Conservation (phyloP, 305 asterid species). For the Solanum chacoense region DNA sequence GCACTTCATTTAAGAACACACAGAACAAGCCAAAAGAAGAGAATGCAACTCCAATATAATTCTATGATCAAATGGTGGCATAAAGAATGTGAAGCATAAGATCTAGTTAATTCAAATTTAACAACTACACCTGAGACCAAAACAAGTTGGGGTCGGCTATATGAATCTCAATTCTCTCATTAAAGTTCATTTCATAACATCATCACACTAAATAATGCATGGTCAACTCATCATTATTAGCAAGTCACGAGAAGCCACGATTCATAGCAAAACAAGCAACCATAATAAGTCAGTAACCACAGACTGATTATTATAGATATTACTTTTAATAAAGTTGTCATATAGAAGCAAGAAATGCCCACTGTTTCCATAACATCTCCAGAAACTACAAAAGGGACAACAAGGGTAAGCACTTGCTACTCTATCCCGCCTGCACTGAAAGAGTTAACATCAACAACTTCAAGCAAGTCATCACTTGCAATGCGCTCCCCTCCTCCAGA, state of each 20-base stretch:
- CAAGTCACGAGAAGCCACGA: background rate
- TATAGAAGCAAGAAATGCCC: background rate
- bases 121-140: background rate
- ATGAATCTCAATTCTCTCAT: background rate
- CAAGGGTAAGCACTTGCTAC: background rate
- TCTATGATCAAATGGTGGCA: background rate
- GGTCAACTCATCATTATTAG: background rate
- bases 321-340: background rate
- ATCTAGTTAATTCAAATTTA: background rate
- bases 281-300: background rate
- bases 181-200: background rate
- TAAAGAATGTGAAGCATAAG: background rate
- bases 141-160: background rate
- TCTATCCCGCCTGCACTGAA: background rate
- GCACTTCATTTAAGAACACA: background rate
- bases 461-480: background rate
- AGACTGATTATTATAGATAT: background rate
- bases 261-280: background rate
- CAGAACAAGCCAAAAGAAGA: background rate
- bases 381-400: background rate
- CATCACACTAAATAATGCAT: background rate
- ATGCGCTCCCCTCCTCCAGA: background rate
- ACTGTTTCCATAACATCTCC: background rate
- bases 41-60: background rate
- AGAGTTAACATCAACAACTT: background rate